These are phyloP conservation scores for Ceriops zippeliana DNA, from an alignment of 345 rosid genomes.

Conservation along the genomic window DNA sequence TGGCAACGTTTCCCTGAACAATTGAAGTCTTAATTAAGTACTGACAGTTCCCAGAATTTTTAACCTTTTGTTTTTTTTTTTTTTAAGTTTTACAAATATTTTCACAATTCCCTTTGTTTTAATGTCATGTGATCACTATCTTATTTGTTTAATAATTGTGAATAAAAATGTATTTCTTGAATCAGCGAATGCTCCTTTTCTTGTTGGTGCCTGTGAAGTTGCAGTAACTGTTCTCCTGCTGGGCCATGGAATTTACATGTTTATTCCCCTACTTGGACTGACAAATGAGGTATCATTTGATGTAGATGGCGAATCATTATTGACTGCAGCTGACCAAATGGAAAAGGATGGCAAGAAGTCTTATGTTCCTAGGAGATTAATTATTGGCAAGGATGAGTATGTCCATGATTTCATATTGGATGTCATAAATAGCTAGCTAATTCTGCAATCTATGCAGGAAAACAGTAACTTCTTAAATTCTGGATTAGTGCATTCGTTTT, in stretches of 20 bases:
- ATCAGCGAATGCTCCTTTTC: background rate
- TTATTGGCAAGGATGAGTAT: conserved; percentile 94
- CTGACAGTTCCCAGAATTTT: background rate
- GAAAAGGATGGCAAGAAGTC: conserved; percentile 52
- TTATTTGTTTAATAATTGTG: background rate
- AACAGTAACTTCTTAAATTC: no score
- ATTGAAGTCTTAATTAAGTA: background rate
- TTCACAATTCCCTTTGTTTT: background rate
- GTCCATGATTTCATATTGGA: conserved; percentile 26
- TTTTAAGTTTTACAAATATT: background rate
- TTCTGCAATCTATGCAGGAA: background rate
- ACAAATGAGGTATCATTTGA: conserved; percentile 10
- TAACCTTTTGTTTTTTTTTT: background rate
- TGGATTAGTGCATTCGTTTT: no score
- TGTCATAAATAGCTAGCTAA: background rate
- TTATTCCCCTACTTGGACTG: conserved; percentile 1
- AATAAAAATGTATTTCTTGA: background rate
- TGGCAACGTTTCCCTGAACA: background rate
- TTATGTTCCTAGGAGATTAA: conserved; percentile 81
- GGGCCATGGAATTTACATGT: background rate
- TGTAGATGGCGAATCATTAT: conserved; percentile 54
- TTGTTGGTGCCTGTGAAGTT: background rate
- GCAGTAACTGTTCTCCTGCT: background rate
- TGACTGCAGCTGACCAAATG: conserved; percentile 34
- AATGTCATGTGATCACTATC: background rate